phyloP scores from a whole-genome alignment of 345 rosid species.

The Adansonia digitata region DNA sequence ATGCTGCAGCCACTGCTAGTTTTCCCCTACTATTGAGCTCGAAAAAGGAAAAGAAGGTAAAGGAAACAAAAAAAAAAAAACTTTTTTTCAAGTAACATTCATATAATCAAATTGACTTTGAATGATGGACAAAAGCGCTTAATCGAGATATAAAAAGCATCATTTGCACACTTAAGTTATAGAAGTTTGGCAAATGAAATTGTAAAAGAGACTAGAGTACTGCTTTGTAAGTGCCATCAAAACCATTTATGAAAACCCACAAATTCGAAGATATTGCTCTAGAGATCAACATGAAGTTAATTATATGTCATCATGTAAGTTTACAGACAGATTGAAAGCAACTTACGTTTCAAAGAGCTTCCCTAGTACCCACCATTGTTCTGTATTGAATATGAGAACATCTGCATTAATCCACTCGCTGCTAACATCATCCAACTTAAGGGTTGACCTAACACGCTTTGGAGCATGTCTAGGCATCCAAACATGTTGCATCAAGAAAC shows the following conservation, averaged over 20 bases:
- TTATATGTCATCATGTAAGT: conserved; percentile 1
- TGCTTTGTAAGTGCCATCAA: conserved; percentile 1
- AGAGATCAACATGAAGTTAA: not conserved
- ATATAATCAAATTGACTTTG: not conserved
- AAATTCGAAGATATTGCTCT: not conserved
- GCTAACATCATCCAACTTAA: conserved; percentile 70
- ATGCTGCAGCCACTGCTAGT: not conserved
- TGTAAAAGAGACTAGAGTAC: not conserved
- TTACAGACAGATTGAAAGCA: conserved; percentile 15
- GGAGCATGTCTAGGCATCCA: conserved; percentile 63
- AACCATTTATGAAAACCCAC: not conserved
- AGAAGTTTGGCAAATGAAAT: not conserved
- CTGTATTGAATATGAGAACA: conserved; percentile 77
- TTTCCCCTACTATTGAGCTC: not conserved
- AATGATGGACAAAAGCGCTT: not conserved
- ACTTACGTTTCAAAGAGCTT: conserved; percentile 84
- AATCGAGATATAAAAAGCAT: not conserved
- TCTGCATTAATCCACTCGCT: conserved; percentile 68
- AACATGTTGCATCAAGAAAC: conserved; percentile 82
- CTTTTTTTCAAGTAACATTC: not conserved
- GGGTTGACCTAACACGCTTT: conserved; percentile 65
- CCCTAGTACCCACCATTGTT: conserved; percentile 97
- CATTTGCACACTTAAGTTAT: not conserved
- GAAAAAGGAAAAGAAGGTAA: not conserved
- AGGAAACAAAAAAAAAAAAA: not conserved